Conservation (phyloP, 2,329 filamentous ascomycete species). For the Nannizziopsis barbatae region DNA sequence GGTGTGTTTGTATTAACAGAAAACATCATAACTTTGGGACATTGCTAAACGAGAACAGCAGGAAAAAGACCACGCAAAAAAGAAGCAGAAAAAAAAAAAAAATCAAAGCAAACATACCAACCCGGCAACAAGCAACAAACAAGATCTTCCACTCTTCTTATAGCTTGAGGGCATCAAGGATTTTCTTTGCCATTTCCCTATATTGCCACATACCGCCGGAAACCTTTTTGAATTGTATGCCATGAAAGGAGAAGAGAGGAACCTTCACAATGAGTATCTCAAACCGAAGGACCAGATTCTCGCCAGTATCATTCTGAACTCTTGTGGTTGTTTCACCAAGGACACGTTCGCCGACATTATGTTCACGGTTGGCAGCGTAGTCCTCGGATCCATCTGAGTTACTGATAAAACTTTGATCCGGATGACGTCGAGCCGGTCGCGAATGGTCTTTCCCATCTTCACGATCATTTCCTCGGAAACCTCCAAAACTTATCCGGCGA, state of each 20-base stretch:
- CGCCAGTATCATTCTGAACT: slow-evolving; percentile 78
- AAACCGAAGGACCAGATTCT: slow-evolving; percentile 74
- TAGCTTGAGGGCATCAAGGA: slow-evolving; percentile 73
- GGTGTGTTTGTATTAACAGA: too few relatives aligned
- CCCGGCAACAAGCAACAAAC: not conserved
- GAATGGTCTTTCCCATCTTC: slow-evolving; percentile 57
- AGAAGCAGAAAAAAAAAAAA: not conserved
- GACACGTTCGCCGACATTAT: slow-evolving; percentile 45
- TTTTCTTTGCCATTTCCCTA: slow-evolving; percentile 95
- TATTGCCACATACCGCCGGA: slow-evolving; percentile 96
- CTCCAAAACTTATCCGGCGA: slow-evolving; percentile 75
- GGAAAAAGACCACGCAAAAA: too few relatives aligned
- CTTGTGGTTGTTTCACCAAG: slow-evolving; percentile 85
- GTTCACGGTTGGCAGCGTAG: slow-evolving; percentile 44
- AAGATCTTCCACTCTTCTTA: slow-evolving; percentile 32
- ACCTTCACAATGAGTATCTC: slow-evolving; percentile 98
- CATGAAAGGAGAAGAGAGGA: slow-evolving; percentile 79
- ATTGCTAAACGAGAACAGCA: too few relatives aligned
- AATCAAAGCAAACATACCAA: not conserved
- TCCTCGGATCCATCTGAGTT: slow-evolving; percentile 81
- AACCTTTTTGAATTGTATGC: slow-evolving; percentile 96
- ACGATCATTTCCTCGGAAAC: slow-evolving; percentile 53
- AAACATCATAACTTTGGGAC: too few relatives aligned
- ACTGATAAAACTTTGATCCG: slow-evolving; percentile 62
- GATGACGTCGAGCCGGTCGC: slow-evolving; percentile 36